Percentiles rank a stretch among this genome's conserved stretches.
These are phyloP conservation scores for Amanita muscaria DNA, from an alignment of 768 basidiomycete species.

Conservation along the genomic window DNA sequence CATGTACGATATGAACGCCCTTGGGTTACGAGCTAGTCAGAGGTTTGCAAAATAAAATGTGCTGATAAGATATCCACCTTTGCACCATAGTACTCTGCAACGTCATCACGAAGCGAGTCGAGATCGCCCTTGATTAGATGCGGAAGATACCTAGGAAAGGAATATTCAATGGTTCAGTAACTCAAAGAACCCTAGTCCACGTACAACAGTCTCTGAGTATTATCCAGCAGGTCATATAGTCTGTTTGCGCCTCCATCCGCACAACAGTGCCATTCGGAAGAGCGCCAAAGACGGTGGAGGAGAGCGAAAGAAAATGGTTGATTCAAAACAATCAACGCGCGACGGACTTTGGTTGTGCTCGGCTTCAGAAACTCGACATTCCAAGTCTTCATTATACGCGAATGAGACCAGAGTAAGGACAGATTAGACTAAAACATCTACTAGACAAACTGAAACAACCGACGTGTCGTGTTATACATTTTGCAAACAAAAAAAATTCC, in stretches of 20 bases:
- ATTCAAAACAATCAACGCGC: slow-evolving; percentile 82
- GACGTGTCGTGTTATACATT: neutral
- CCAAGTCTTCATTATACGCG: slow-evolving; percentile 23
- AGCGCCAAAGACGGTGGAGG: slow-evolving; percentile 51
- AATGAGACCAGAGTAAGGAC: too few relatives aligned
- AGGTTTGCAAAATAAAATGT: too few relatives aligned
- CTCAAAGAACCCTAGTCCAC: too few relatives aligned
- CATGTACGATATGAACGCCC: slow-evolving; percentile 62
- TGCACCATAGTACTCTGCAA: slow-evolving; percentile 54
- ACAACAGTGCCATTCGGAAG: slow-evolving; percentile 49
- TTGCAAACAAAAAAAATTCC: neutral
- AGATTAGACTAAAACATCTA: too few relatives aligned
- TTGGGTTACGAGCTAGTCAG: too few relatives aligned
- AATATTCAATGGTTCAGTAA: neutral
- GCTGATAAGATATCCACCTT: slow-evolving; percentile 40
- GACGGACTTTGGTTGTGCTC: slow-evolving; percentile 13
- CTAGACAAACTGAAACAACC: too few relatives aligned
- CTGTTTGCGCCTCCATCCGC: slow-evolving; percentile 89
- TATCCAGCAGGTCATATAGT: slow-evolving; percentile 47
- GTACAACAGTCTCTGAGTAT: slow-evolving; percentile 5
- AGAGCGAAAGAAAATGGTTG: slow-evolving; percentile 69
- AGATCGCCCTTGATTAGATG: slow-evolving; percentile 90
- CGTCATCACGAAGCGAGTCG: slow-evolving; percentile 78
- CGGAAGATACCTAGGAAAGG: slow-evolving; percentile 54
- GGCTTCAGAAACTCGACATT: slow-evolving; percentile 31